Percentiles rank a stretch among this genome's conserved stretches.
Conservation (phyloP, 2,329 filamentous ascomycete genomes). For the Colletotrichum destructivum region DNA sequence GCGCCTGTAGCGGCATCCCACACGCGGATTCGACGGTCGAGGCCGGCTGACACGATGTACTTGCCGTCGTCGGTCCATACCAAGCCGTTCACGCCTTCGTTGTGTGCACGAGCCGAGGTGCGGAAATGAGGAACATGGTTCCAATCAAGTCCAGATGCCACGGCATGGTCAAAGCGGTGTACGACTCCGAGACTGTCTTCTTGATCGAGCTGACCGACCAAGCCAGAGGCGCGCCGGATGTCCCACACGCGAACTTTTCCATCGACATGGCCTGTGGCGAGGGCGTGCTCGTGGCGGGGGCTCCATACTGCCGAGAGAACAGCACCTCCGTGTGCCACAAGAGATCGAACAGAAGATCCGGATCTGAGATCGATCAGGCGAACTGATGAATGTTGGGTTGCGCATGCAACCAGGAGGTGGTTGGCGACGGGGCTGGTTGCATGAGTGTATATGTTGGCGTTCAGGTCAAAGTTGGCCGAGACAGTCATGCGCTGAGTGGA, state of each 20-base stretch:
- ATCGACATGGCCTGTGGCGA: conserved; percentile 89
- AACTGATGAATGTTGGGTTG: conserved; percentile 87
- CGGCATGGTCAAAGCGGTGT: conserved; percentile 54
- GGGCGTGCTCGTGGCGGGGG: conserved; percentile 81
- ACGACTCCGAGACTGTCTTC: conserved; percentile 84
- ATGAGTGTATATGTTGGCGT: conserved; percentile 81
- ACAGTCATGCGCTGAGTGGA: conserved; percentile 73
- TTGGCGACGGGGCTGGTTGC: conserved; percentile 81
- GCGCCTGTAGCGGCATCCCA: conserved; percentile 87
- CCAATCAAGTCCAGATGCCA: conserved; percentile 51
- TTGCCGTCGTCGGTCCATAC: conserved; percentile 86
- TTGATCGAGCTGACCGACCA: conserved; percentile 84
- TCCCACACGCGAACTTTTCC: conserved; percentile 91
- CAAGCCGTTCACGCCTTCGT: conserved; percentile 86
- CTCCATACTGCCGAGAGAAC: conserved; percentile 85
- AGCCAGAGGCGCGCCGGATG: conserved; percentile 82
- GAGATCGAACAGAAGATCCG: conserved; percentile 80
- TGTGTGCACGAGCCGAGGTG: conserved; percentile 77
- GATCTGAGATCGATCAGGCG: conserved; percentile 90
- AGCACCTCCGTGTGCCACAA: conserved; percentile 78
- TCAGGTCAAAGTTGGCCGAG: conserved; percentile 78
- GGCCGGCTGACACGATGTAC: conserved; percentile 84
- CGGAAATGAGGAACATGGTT: conserved; percentile 57
- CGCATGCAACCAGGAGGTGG: conserved; percentile 87
- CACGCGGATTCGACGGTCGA: conserved; percentile 87